Base-by-base conservation (phyloP, 2,329 filamentous ascomycete species). In the Diaporthe ilicicola region DNA sequence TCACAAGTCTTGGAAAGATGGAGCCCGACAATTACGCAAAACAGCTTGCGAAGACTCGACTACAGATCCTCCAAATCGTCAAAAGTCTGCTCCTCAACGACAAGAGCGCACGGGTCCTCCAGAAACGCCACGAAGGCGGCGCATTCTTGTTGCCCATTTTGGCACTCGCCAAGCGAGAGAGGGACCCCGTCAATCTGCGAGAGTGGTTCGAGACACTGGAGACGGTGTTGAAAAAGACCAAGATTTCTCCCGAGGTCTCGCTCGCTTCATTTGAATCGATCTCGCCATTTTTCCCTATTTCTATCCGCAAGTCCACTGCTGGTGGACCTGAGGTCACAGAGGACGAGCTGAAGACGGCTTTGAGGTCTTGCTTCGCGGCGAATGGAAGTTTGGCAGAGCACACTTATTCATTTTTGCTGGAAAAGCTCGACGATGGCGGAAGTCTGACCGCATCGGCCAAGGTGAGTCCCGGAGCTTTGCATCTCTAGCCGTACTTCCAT, bases 271-370 rank as follows among this genome's bases (percentile, higher is more conserved):
- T 89, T 76, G 84, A 84, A 68, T 79, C 84, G 1, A 89, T 89
- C 77, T 89, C 89, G 17, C 86, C 86, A 37, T 90, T 90, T 76
- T 90, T 89, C 73, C 88, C 88, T 19, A 90, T 90, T 69, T 88
- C 87, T 0, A 79, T 90, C 53, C 83, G 87, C 34, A 83, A 83
- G 68, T 84, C 87, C 0, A 83, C 85, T 29, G 85, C 84, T 6
- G 80, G 83, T 0, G 81, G 82, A 42, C 64, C 56, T 6, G 83
- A 84, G 7, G 83, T 90, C 48, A 90, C 88, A 1, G 86, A 87
- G 7, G 87, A 89, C 44, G 84, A 89, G 59, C 79, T 90, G 34
- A 90, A 90, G 77, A 74, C 80, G 4, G 83, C 85, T 5, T 76
- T 90, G 54, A 84, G 88, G 22, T 80, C 79, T 24, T 90, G 88